Evolutionary conservation across 2,329 filamentous ascomycete species (phyloP), one percentile per base, ranked within the genome.

Genomic region (Sporothrix phasma): DNA sequence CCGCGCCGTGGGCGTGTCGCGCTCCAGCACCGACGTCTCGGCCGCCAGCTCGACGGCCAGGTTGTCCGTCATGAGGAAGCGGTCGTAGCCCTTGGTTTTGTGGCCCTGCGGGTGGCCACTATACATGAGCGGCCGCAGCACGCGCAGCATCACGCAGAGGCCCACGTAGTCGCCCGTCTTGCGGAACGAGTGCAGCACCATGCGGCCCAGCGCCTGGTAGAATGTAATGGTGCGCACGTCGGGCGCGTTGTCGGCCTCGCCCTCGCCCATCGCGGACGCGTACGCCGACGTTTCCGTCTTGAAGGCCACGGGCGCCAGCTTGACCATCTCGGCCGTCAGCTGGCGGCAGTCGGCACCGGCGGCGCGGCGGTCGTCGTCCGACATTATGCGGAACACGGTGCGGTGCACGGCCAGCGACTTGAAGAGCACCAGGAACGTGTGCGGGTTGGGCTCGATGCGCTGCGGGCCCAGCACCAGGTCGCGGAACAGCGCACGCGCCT

Each of bases 381-480:
- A 17, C 43, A 63, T 41, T 11, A n/a, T 22, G 10, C 47, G 29
- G 41, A 13, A 53, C n/a, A 71, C 73, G 17, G 79, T 72, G 4
- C 80, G 78, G 72, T 84, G 84, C 68, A 81, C 73, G 3, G 76
- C 76, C 31, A 85, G 75, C 10, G 81, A 78, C 72, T 82, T 81
- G 85, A 87, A 91, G 15, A 90, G 80, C 17, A 83, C 81, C 66
- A 84, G 81, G 71, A 88, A 90, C 1, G 88, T 90, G 73, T 87
- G 83, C 0, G 86, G 78, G 68, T 90, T 87, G 0, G 88, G 87
- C 59, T 77, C 74, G 46, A 88, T 51, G 13, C 22, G 72, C 37
- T 74, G 76, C 24, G 31, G 22, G 37, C 63, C 65, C 41, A 77
- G 75, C 34, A 82, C 80, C 71, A 90, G 80, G 19, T 75, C 73